Evolutionary conservation across 257 asterid genomes (phyloP), one percentile per base, ranked within the genome.

Genomic region (Verbascum thapsus): DNA sequence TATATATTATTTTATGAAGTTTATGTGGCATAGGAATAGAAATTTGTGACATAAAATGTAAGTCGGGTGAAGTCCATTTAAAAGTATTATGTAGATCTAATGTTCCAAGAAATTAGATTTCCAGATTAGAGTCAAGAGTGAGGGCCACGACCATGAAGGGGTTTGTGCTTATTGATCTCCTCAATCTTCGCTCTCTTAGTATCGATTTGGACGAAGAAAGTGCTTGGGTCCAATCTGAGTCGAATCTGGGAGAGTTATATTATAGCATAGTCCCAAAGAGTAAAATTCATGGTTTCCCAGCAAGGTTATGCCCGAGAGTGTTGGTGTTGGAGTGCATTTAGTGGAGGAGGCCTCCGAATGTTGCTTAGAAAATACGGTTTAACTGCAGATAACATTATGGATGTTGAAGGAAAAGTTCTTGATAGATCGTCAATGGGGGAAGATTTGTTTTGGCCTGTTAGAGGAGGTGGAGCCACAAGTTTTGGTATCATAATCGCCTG

Each of bases 381-480:
- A 2, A 75, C 87, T 1, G 82, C 79, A 0, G 89, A 85, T 55
- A 74, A 75, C 41, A 50, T 82, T 39, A 11, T 84, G 19, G 76
- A 81, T 10, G 83, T n/a, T 0, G 12, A 58, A 0, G 91, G 89
- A 0, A 39, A 37, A 3, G 66, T 80, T 50, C 79, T 72, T 3
- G 78, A 87, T 32, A 58, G 83, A 22, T n/a, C 56, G 37, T 65
- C 72, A n/a, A 84, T 84, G 95, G 95, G 85, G 1, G 85, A 78
- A 26, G 85, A 81, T 50, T 38, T 78, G 15, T 86, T 81, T 32
- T 86, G 90, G 90, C 88, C 88, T 0, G 74, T 86, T 9, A 52
- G 89, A 66, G 95, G 89, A 3, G 95, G 95, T 4, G 91, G 95
- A 13, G 95, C 77, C 1, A 83, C 76, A 9, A 83, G 95, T 51